These are phyloP conservation scores for Strigomonas culicis DNA, from an alignment of 208 protist genomes.

Conservation along the genomic window DNA sequence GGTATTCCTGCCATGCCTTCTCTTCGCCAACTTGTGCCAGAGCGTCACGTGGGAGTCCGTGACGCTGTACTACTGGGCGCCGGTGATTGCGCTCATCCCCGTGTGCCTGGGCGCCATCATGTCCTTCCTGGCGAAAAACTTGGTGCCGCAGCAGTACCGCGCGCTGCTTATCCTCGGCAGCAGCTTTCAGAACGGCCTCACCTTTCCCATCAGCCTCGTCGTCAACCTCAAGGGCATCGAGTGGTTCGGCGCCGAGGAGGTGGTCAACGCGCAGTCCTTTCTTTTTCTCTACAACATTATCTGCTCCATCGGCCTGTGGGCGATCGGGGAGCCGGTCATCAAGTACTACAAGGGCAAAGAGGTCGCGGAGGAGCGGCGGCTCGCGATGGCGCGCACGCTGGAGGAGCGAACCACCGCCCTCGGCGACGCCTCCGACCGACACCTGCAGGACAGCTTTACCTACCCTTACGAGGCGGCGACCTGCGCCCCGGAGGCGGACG, in stretches of 20 bases:
- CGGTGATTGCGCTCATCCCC: constrained; percentile 46
- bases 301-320: constrained; percentile 60
- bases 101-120: constrained; percentile 31
- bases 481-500: neutral
- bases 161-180: constrained; percentile 47
- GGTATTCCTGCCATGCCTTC: constrained; percentile 67
- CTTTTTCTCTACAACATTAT: constrained; percentile 75
- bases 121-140: constrained; percentile 20
- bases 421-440: too few species aligned
- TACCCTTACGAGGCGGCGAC: too few species aligned
- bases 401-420: too few species aligned
- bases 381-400: neutral
- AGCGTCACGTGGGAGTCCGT: constrained; percentile 54
- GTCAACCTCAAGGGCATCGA: constrained; percentile 51
- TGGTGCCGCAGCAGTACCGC: constrained; percentile 41
- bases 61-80: constrained; percentile 54
- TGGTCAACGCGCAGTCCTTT: constrained; percentile 39
- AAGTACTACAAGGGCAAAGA: constrained; percentile 19
- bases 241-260: constrained; percentile 34
- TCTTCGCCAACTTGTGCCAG: constrained; percentile 60
- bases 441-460: too few species aligned
- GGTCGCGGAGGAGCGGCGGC: constrained; percentile 6
- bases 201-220: constrained; percentile 49
- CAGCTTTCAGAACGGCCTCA: constrained; percentile 76
- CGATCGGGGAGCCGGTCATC: constrained; percentile 43